Evolutionary conservation across 805 yeast species (phyloP).

Genomic region (Saccharomycodes ludwigii): DNA sequence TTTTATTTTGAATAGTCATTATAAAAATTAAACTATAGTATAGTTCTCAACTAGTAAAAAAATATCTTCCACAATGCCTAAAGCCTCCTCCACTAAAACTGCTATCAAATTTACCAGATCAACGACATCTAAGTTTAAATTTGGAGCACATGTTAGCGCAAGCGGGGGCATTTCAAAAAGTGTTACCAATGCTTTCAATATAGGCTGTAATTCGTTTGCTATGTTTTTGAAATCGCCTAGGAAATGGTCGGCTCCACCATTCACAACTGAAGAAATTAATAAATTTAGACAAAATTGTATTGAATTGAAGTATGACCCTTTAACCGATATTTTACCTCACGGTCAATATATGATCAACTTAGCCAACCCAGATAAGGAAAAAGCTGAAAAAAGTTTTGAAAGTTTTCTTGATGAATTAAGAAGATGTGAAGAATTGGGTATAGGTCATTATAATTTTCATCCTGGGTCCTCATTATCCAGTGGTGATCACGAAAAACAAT

Average conservation of each 20-base stretch:
- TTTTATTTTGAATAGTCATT: no score
- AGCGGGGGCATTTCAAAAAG: slow-evolving; percentile 72
- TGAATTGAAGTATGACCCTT: slow-evolving; percentile 53
- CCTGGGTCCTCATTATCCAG: slow-evolving; percentile 83
- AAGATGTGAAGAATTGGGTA: slow-evolving; percentile 74
- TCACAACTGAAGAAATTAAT: slow-evolving; percentile 50
- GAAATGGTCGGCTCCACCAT: slow-evolving; percentile 79
- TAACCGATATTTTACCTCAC: slow-evolving; percentile 80
- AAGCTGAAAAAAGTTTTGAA: slow-evolving; percentile 60
- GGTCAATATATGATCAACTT: slow-evolving; percentile 89
- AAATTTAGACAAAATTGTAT: slow-evolving; percentile 56
- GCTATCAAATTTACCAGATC: slow-evolving; percentile 34
- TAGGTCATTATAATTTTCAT: slow-evolving; percentile 85
- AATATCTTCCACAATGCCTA: no score
- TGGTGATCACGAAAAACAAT: slow-evolving; percentile 53
- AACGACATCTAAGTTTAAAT: slow-evolving; percentile 37
- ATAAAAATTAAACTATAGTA: no score
- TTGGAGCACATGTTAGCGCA: slow-evolving; percentile 84
- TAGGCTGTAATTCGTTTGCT: slow-evolving; percentile 71
- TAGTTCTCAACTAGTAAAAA: no score
- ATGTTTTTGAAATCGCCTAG: slow-evolving; percentile 83
- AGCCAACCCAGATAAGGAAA: slow-evolving; percentile 80
- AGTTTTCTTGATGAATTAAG: slow-evolving; percentile 77
- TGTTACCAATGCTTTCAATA: slow-evolving; percentile 41
- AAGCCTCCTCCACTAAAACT: no score